Percentiles rank a stretch among this genome's conserved stretches.
Conservation (phyloP, 2,329 filamentous ascomycete species). For the Colletotrichum viniferum region DNA sequence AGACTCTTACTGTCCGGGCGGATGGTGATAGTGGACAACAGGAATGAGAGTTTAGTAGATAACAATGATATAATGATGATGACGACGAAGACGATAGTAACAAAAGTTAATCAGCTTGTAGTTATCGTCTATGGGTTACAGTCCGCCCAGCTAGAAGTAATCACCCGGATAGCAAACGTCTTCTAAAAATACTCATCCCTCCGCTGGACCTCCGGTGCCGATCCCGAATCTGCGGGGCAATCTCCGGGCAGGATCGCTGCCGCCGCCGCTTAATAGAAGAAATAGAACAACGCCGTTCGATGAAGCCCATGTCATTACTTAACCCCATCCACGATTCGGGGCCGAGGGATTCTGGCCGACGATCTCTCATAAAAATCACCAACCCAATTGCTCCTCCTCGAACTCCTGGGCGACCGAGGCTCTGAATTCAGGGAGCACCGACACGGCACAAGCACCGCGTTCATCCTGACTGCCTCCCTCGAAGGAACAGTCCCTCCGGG, state of each 20-base stretch:
- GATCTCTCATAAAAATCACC: neutral
- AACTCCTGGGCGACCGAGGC: neutral
- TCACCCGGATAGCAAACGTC: rapidly evolving
- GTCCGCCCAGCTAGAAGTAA: too few species aligned
- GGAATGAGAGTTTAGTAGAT: neutral
- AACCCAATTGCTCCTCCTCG: neutral
- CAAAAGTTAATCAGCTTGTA: neutral
- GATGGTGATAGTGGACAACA: neutral
- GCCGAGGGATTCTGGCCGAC: neutral
- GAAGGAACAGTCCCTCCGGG: neutral
- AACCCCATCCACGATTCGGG: neutral
- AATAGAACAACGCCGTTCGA: neutral
- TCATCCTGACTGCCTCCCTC: neutral
- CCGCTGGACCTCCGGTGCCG: neutral
- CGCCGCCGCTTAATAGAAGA: neutral
- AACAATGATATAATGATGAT: neutral
- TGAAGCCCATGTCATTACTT: neutral
- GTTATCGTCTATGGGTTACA: rapidly evolving
- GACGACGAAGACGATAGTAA: neutral
- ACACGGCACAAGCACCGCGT: neutral
- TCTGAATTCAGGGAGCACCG: neutral
- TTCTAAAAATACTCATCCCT: neutral
- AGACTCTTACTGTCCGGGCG: neutral
- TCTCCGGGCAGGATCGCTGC: neutral
- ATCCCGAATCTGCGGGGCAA: neutral